Percentiles rank a stretch among this genome's conserved stretches.
Conservation (phyloP, 2,329 filamentous ascomycete species). For the Alternaria arborescens region DNA sequence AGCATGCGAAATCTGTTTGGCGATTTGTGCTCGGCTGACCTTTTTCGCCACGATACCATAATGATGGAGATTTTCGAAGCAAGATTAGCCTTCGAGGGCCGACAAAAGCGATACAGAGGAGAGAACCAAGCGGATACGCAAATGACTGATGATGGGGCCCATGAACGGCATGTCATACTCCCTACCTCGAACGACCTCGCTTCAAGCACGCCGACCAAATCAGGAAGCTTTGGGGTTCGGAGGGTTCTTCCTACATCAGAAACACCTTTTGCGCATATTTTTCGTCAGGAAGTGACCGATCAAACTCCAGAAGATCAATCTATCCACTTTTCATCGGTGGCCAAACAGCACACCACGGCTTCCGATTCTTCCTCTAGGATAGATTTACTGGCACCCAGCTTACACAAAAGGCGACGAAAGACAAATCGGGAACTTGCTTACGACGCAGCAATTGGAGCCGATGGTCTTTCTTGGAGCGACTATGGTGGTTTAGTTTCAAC, state of each 20-base stretch:
- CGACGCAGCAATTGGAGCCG: slow-evolving; percentile 39
- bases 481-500: slow-evolving; percentile 56
- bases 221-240: neutral
- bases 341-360: neutral
- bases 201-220: too few relatives aligned
- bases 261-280: neutral
- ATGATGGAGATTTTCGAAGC: slow-evolving; percentile 59
- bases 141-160: neutral
- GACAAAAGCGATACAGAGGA: slow-evolving; percentile 16
- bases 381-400: neutral
- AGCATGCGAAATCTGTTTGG: slow-evolving; percentile 78
- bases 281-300: neutral
- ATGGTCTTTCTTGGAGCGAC: slow-evolving; percentile 52
- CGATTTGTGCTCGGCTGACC: slow-evolving; percentile 66
- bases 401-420: slow-evolving; percentile 5
- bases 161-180: neutral
- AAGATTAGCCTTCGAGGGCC: slow-evolving; percentile 17
- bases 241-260: neutral
- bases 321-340: neutral
- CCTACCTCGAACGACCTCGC: neutral
- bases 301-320: neutral
- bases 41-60: slow-evolving; percentile 71
- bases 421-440: slow-evolving; percentile 37
- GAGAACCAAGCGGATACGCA: slow-evolving; percentile 28
- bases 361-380: neutral